phyloP scores from a whole-genome alignment of 2,329 filamentous ascomycete species.

The Cercospora berteroae region DNA sequence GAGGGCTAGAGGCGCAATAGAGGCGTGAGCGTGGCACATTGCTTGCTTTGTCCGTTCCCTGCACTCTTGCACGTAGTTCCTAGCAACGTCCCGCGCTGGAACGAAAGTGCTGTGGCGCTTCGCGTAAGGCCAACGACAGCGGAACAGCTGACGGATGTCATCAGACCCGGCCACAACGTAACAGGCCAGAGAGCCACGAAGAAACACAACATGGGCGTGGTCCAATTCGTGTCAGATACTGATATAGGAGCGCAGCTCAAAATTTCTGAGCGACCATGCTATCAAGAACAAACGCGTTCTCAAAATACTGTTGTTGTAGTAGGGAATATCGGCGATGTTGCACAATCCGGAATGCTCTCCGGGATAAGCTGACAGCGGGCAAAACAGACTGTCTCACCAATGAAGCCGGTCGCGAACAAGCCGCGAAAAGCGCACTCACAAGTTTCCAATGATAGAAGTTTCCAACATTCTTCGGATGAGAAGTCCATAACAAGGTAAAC shows the following conservation, averaged over 20 bases:
- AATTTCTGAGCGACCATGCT: neutral
- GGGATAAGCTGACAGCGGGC: neutral
- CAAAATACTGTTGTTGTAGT: neutral
- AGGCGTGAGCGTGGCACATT: neutral
- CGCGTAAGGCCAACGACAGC: neutral
- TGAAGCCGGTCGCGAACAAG: neutral
- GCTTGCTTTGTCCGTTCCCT: neutral
- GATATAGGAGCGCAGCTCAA: neutral
- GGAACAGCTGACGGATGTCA: neutral
- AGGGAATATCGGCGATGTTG: neutral
- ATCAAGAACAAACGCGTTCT: neutral
- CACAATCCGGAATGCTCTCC: neutral
- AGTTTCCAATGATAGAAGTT: neutral
- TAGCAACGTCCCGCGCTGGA: neutral
- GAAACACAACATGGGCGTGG: neutral
- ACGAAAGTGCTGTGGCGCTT: neutral
- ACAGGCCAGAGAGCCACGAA: neutral
- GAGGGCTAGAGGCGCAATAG: slow-evolving; percentile 6
- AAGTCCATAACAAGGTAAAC: neutral
- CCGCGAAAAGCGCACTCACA: neutral
- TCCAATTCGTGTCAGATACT: neutral
- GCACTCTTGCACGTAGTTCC: neutral
- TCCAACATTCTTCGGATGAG: neutral
- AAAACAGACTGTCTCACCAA: neutral
- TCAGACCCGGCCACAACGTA: neutral